Conservation (phyloP, 108 stramenopile genomes). For the Skeletonema costatum region DNA sequence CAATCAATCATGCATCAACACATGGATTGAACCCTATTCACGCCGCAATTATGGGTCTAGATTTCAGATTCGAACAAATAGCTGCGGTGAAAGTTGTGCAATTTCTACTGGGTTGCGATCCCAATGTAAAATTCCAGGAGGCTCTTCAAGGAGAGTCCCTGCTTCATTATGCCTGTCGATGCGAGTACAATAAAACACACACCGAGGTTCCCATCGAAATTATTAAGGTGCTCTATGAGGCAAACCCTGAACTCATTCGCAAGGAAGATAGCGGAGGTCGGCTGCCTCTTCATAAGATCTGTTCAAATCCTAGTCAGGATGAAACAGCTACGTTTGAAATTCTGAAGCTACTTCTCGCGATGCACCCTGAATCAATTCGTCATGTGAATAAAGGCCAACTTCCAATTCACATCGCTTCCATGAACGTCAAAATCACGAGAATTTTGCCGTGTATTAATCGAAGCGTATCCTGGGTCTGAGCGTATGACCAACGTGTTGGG, state of each 20-base stretch:
- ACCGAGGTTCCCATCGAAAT: not conserved
- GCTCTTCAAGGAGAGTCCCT: not conserved
- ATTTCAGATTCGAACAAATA: not conserved
- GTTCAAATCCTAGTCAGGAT: not conserved
- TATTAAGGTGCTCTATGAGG: not conserved
- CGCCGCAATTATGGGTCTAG: not conserved
- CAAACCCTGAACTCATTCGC: not conserved
- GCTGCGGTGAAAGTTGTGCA: not conserved
- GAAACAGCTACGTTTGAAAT: not conserved
- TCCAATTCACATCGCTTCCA: conserved; percentile 1
- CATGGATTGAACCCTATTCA: not conserved
- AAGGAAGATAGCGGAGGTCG: not conserved
- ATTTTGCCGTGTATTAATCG: not conserved
- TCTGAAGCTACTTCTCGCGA: conserved; percentile 1
- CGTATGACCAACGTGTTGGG: not conserved
- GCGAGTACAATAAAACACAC: not conserved
- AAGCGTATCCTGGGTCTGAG: conserved; percentile 8
- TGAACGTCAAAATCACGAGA: not conserved
- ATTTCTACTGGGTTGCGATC: not conserved
- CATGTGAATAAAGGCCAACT: not conserved
- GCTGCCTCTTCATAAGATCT: not conserved
- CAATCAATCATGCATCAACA: too few relatives aligned
- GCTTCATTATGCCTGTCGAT: not conserved
- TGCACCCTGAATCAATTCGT: not conserved
- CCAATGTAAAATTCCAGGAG: not conserved